Base-by-base conservation (phyloP, 805 yeast species). In the Dipodascus geniculatus region DNA sequence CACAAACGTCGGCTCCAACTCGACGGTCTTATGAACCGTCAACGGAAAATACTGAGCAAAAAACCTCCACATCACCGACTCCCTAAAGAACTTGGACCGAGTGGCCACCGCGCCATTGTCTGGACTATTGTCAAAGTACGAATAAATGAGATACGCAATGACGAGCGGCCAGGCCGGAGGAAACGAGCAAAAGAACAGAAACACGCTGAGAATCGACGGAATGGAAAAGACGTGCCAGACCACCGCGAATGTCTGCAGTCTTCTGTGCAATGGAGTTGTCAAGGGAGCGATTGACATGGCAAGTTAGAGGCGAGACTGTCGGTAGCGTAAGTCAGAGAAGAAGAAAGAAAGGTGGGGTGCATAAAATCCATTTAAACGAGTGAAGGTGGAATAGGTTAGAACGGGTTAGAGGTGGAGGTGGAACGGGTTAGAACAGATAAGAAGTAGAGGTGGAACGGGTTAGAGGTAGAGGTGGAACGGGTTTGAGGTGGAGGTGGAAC, bases 1-100 rank as follows among this genome's bases (percentile, higher is more conserved):
- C n/a, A 49, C 49, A 61, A 82, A 82, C 0, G 96, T 83, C 1
- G 97, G 96, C 57, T 77, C 77, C 52, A 90, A 70, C 16, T 82
- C 85, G 2, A 71, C 72, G 0, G 91, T 75, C 63, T 83, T 85
- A 67, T 81, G 84, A 11, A 89, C 70, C 0, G 67, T 68, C 20
- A 93, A 79, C 0, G 98, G 98, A 69, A 85, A 93, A 68, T 88
- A 93, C 49, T 75, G 71, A 48, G 83, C 82, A 65, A 85, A 89
- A 68, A 81, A 77, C 56, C 74, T 78, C 88, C 93, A 91, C 19
- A 86, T 58, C 4, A 69, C 61, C 35, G 79, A 62, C 28, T 77
- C 74, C 57, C 87, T 76, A 64, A 87, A 72, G 72, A 77, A 73
- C 1, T 68, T 65, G 2, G 85, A 81, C 42, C 95, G 68, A 52